These are phyloP conservation scores for Phytopythium cucurbitacearum DNA, from an alignment of 352 stramenopile genomes.

Conservation along the genomic window DNA sequence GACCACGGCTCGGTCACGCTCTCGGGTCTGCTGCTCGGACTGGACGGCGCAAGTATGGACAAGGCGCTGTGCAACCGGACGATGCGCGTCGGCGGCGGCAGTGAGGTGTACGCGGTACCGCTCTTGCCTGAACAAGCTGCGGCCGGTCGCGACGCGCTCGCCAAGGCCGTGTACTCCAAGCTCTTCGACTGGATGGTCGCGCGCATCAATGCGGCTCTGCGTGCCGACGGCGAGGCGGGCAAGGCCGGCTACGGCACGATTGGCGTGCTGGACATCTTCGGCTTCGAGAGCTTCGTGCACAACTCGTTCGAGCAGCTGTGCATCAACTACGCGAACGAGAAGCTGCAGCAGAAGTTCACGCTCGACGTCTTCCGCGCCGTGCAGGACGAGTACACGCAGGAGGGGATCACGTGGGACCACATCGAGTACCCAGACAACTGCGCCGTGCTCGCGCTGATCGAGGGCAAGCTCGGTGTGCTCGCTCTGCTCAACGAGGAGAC, in stretches of 20 bases:
- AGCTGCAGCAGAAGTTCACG: slow-evolving; percentile 88
- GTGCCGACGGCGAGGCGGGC: slow-evolving; percentile 8
- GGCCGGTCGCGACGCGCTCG: slow-evolving; percentile 89
- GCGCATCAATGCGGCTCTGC: slow-evolving; percentile 79
- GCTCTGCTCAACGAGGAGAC: slow-evolving; percentile 86
- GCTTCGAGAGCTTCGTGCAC: slow-evolving; percentile 84
- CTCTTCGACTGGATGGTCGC: slow-evolving; percentile 96
- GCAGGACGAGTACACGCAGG: slow-evolving; percentile 56
- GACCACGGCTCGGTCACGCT: slow-evolving; percentile 28
- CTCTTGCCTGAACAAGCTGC: slow-evolving; percentile 60
- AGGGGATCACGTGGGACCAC: slow-evolving; percentile 75
- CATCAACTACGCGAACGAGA: slow-evolving; percentile 97
- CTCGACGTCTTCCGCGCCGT: slow-evolving; percentile 63
- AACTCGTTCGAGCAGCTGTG: slow-evolving; percentile 94
- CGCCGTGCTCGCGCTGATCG: slow-evolving; percentile 67
- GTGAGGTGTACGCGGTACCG: slow-evolving; percentile 59
- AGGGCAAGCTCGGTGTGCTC: slow-evolving; percentile 73
- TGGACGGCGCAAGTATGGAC: slow-evolving; percentile 45
- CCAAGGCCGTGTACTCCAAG: slow-evolving; percentile 93
- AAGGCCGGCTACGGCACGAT: slow-evolving; percentile 27
- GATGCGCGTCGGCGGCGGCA: slow-evolving; percentile 52
- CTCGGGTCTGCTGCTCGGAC: slow-evolving; percentile 42
- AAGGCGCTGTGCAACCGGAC: slow-evolving; percentile 57
- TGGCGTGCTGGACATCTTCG: slow-evolving; percentile 90
- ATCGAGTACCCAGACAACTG: slow-evolving; percentile 83